Conservation (phyloP, 108 stramenopile genomes). For the Pelagomonas calceolata region DNA sequence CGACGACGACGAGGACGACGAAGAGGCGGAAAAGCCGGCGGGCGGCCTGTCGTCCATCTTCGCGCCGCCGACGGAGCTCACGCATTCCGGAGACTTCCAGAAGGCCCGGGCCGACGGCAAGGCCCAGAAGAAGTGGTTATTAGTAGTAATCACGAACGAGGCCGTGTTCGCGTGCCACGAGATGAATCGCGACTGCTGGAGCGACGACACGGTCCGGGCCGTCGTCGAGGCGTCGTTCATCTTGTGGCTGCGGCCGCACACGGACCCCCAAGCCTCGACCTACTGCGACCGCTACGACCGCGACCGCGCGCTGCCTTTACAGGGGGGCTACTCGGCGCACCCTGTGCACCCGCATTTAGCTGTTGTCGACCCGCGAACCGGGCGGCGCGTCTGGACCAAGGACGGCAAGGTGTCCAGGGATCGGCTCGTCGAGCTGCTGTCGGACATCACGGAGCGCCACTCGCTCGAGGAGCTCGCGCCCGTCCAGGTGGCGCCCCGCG, state of each 20-base stretch:
- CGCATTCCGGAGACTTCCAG: slow-evolving; percentile 59
- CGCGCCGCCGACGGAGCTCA: slow-evolving; percentile 56
- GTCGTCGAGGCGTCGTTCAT: slow-evolving; percentile 77
- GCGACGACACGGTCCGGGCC: slow-evolving; percentile 84
- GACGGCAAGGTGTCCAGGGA: slow-evolving; percentile 34
- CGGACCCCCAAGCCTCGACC: slow-evolving; percentile 49
- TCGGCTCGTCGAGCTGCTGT: background rate
- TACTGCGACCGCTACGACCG: slow-evolving; percentile 74
- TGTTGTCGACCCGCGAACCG: slow-evolving; percentile 83
- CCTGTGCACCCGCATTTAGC: slow-evolving; percentile 63
- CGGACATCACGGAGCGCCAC: background rate
- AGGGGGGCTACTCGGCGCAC: background rate
- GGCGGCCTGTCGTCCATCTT: slow-evolving; percentile 60
- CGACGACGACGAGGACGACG: background rate
- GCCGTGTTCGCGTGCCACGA: slow-evolving; percentile 77
- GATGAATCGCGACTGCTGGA: slow-evolving; percentile 88
- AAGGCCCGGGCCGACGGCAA: slow-evolving; percentile 66
- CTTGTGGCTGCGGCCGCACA: slow-evolving; percentile 75
- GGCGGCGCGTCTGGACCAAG: slow-evolving; percentile 62
- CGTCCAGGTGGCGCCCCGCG: no score
- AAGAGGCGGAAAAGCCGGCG: background rate
- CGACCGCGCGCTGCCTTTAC: slow-evolving; percentile 7
- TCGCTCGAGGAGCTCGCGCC: background rate
- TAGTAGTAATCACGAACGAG: slow-evolving; percentile 79
- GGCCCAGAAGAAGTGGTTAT: slow-evolving; percentile 70